Evolutionary conservation across 345 rosid species (phyloP).

Genomic region (Populus simonii): DNA sequence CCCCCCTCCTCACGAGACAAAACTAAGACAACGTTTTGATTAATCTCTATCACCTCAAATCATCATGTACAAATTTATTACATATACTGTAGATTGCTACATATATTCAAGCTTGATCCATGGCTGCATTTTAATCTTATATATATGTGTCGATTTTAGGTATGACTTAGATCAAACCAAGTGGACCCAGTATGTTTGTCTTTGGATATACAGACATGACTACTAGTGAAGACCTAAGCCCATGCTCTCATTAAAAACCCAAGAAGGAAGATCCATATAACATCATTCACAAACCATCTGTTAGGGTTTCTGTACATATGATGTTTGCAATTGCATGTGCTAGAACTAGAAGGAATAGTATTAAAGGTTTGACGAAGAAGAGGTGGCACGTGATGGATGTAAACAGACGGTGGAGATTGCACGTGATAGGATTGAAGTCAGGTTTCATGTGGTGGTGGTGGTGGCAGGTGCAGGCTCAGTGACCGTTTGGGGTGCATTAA

Average conservation of each 20-base stretch:
- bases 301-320: neutral
- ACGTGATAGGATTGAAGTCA: conserved; percentile 25
- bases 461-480: conserved; percentile 14
- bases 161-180: neutral
- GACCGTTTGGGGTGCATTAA: conserved; percentile 40
- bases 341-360: neutral
- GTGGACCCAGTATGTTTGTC: conserved; percentile 20
- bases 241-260: conserved; percentile 16
- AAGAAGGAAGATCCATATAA: neutral
- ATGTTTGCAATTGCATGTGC: neutral
- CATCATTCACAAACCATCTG: neutral
- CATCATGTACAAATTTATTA: neutral
- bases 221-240: conserved; percentile 6
- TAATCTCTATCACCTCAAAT: neutral
- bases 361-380: neutral
- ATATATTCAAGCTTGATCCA: too few relatives aligned
- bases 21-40: neutral
- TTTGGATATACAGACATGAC: conserved; percentile 17
- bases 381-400: conserved; percentile 19
- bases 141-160: neutral
- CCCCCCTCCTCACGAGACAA: conserved; percentile 9
- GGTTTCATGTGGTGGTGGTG: conserved; percentile 23
- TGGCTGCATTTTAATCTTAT: neutral
- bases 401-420: conserved; percentile 28
- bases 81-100: neutral